These are phyloP conservation scores for Hippophae rhamnoides DNA, from an alignment of 306 rosid genomes.

Conservation along the genomic window DNA sequence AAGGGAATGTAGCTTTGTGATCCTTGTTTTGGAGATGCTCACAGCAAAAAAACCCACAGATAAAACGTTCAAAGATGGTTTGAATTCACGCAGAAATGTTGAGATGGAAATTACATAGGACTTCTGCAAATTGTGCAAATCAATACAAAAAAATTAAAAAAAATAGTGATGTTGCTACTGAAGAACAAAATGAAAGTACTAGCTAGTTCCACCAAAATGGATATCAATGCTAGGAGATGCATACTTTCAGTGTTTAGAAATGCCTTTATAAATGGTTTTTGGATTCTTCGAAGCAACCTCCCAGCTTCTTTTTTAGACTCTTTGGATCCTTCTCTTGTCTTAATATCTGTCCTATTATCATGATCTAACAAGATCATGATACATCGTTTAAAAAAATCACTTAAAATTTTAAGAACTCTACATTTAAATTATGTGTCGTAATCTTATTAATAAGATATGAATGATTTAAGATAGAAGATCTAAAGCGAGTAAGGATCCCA, in stretches of 20 bases:
- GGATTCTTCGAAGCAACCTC: no score
- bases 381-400: no score
- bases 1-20: conserved; percentile 25
- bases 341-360: no score
- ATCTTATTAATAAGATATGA: no score
- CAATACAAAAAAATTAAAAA: background rate
- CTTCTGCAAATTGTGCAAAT: background rate
- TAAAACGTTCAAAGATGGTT: conserved; percentile 6
- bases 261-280: no score
- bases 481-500: no score
- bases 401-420: no score
- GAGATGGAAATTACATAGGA: background rate
- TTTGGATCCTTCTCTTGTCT: no score
- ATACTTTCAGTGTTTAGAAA: background rate
- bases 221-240: background rate
- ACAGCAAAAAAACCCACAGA: conserved; percentile 20
- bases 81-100: conserved; percentile 3
- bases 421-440: no score
- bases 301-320: no score
- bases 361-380: no score
- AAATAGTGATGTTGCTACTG: background rate
- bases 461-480: no score
- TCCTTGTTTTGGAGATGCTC: conserved; percentile 20
- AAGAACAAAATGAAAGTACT: background rate
- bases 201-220: background rate